Evolutionary conservation across 495 filamentous ascomycete species (phyloP), one percentile per base, ranked within the genome.

Genomic region (Penicillium riverlandense): DNA sequence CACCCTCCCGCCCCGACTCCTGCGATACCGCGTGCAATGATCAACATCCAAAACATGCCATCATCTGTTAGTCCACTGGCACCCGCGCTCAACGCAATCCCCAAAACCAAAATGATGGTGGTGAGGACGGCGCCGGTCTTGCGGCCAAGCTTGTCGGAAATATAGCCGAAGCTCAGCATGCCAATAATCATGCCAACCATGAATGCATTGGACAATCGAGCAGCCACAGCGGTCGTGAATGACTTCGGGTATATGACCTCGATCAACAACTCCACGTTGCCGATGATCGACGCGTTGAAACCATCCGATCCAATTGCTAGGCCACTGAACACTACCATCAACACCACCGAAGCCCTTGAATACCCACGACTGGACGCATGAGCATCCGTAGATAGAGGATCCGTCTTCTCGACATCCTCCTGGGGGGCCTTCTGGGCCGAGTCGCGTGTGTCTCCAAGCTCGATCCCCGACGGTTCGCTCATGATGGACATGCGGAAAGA

Each of bases 111-210:
- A 53, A 69, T 53, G 10, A 59, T 43, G 5, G 67, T 66, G 2
- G 63, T 60, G 9, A 63, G 43, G n/a, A 65, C 48, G 29, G 57
- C 55, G 9, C 65, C 65, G 1, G 59, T 55, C 35, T 59, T 57
- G 31, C 63, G 57, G 22, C 65, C 63, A 12, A 68, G 29, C 36
- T 56, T 58, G 38, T 67, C 65, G 8, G 57, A 58, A 30, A 62
- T 45, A 36, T 61, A 61, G 12, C 65, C 65, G 47, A 69, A 70
- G 6, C 47, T 54, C 15, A 70, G 53, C 63, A 69, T 69, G 16
- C 65, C 63, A 34, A 67, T 54, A 35, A 70, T 61, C 51, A 58
- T 58, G 11, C 58, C 54, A 6, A 61, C 49, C 52, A 61, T 55
- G 38, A 61, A 58, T 6, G 58, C 55, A 34, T 56, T 62, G 7